Evolutionary conservation across 2,329 filamentous ascomycete species (phyloP), one percentile per base, ranked within the genome.

Genomic region (Trichoderma oligosporum): DNA sequence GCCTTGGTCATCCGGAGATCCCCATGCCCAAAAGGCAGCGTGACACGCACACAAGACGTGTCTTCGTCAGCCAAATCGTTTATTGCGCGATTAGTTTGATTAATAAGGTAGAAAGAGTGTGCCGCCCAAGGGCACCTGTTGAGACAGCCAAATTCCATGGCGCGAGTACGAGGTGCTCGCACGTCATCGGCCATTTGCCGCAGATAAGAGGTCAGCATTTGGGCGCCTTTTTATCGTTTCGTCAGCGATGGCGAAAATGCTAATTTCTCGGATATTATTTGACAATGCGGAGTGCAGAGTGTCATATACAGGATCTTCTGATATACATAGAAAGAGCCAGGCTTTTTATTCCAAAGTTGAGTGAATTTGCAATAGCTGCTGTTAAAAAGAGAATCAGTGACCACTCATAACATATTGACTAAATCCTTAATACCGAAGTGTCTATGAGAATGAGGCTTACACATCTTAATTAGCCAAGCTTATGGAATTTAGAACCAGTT

Each of bases 61-160:
- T 29, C 51, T 6, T 59, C 57, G 57, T 59, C 57, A 59, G 44
- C 44, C 14, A 47, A 51, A 53, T 38, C 36, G 31, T 35, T 31
- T 57, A 59, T 59, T 51, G 57, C 57, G 57, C 57, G 53, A 59
- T 59, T 45, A 20, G 51, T 12, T 42, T 14, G 42, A 59, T 59
- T 56, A 49, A 44, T 48, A 59, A 56, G 56, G 48, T 29, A 53
- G 38, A 33, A 7, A 36, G 33, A n/a, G n/a, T n/a, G n/a, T 11
- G 18, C 22, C 25, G 52, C 41, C 22, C 20, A 33, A 44, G 12
- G 29, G 36, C 47, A 39, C 16, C 25, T 24, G 14, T 27, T 38
- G 42, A 44, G 31, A 41, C 29, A 36, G 27, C 35, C 5, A 33
- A 22, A 48, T 38, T 35, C 41, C 57, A 59, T 59, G 57, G 57